A percentile compares a stretch with the other conserved stretches of the same genome.
Conservation (phyloP, 2,329 filamentous ascomycete genomes). For the Mycogone perniciosa region DNA sequence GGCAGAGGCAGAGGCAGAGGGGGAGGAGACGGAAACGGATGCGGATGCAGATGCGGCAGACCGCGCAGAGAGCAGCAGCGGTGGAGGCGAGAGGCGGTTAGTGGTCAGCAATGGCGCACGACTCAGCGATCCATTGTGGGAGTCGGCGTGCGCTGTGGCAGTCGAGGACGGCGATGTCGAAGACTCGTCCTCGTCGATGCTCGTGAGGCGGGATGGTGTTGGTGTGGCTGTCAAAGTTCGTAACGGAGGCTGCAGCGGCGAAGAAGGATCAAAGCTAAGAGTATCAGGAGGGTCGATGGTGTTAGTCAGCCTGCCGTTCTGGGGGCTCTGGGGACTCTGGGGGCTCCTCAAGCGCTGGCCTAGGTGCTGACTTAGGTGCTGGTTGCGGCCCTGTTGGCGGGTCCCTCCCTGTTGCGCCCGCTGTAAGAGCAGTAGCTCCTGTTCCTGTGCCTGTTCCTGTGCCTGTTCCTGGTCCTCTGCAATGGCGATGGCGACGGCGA, state of each 20-base stretch:
- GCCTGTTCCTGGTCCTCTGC: background rate
- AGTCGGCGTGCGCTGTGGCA: background rate
- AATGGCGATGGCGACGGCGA: slow-evolving; percentile 1
- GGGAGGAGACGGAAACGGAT: slow-evolving; percentile 10
- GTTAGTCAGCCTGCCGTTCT: background rate
- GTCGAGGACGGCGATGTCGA: background rate
- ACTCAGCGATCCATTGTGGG: slow-evolving; percentile 1
- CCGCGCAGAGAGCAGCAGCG: slow-evolving; percentile 29
- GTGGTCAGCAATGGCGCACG: too few relatives aligned
- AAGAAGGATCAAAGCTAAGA: background rate
- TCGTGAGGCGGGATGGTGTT: slow-evolving; percentile 9
- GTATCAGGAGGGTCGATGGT: too few relatives aligned
- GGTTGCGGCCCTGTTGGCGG: slow-evolving; percentile 1
- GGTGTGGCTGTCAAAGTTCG: slow-evolving; percentile 1
- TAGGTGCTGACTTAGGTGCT: too few relatives aligned
- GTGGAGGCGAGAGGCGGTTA: slow-evolving; percentile 6
- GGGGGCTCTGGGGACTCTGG: background rate
- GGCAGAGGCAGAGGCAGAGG: slow-evolving; percentile 36
- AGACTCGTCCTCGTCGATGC: slow-evolving; percentile 14
- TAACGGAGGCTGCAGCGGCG: slow-evolving; percentile 2
- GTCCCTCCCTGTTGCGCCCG: background rate
- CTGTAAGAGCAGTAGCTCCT: background rate
- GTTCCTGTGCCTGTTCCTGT: background rate
- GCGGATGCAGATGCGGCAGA: slow-evolving; percentile 40
- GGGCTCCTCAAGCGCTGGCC: too few relatives aligned